Conservation (phyloP, 106 monocot species). For the Triglochin maritima region DNA sequence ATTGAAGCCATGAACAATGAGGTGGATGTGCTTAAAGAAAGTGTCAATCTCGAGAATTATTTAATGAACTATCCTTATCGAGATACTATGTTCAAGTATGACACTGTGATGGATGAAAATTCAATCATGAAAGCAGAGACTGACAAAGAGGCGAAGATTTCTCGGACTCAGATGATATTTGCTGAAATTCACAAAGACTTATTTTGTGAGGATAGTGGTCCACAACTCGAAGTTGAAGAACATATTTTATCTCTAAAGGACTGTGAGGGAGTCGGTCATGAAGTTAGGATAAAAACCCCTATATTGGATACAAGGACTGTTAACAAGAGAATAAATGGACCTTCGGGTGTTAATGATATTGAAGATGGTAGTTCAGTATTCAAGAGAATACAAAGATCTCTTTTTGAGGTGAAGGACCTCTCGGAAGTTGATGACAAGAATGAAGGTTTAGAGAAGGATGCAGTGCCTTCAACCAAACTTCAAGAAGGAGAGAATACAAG, state of each 20-base stretch:
- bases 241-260: neutral
- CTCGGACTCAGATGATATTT: neutral
- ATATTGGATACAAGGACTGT: neutral
- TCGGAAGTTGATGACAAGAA: no score
- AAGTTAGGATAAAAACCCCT: neutral
- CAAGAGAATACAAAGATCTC: no score
- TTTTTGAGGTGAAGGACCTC: no score
- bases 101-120: conserved; percentile 1
- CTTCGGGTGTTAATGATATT: no score
- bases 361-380: no score
- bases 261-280: neutral
- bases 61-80: neutral
- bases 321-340: no score
- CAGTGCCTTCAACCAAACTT: no score
- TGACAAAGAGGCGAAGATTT: no score
- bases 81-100: neutral
- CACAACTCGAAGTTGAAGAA: neutral
- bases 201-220: neutral
- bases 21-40: neutral
- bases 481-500: no score
- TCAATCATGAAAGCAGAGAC: neutral
- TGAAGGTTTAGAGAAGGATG: no score
- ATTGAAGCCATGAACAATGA: neutral
- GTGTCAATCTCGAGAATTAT: neutral
- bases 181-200: neutral